Evolutionary conservation across 164 flowering plant genomes (phyloP), one percentile per base, ranked within the genome.

Genomic region (Annona cherimola): DNA sequence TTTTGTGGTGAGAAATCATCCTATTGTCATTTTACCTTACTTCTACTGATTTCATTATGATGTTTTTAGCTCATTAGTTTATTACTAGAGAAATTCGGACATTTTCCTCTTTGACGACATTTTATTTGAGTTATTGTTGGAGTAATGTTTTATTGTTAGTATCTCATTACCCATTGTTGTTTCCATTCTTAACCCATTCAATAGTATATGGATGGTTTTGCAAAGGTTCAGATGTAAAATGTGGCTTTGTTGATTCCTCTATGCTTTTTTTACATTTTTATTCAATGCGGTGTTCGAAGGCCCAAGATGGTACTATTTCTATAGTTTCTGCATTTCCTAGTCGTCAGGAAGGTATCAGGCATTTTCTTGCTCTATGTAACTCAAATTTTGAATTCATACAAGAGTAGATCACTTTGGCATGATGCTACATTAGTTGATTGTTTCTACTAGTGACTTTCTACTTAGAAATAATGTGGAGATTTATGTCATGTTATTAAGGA

Each of bases 301-400:
- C 94, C 57, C 87, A 84, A 66, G 97, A 92, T 46, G 98, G 97
- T 75, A 84, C 92, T 69, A 87, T 92, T 73, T 87, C 97, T 63
- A 90, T 94, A 12, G 94, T 96, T 61, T 83, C 97, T 79, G 90
- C 96, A 42, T 90, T 92, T 80, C 69, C 94, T 72, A 96, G 88
- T 68, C 85, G 90, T 78, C 96, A 92, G 74, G 90, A 92, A 86
- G 97, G 97, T 90, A 86, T 79, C 14, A 14, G 16, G 42, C 67
- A 3, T 42, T 62, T 26, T 12, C 61, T 26, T 26, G 35, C 35
- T 63, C 39, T 64, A 8, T 57, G 43, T 39, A 61, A 4, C 63
- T 63, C 7, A 45, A 46, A 40, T 3, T 50, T 50, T 50, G 57
- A 50, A 9, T 46, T 43, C 8, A 9, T 40, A 66, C 44, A 18